These are phyloP conservation scores for Microsporum ferrugineum DNA, from an alignment of 2,329 filamentous ascomycete genomes.

Conservation along the genomic window DNA sequence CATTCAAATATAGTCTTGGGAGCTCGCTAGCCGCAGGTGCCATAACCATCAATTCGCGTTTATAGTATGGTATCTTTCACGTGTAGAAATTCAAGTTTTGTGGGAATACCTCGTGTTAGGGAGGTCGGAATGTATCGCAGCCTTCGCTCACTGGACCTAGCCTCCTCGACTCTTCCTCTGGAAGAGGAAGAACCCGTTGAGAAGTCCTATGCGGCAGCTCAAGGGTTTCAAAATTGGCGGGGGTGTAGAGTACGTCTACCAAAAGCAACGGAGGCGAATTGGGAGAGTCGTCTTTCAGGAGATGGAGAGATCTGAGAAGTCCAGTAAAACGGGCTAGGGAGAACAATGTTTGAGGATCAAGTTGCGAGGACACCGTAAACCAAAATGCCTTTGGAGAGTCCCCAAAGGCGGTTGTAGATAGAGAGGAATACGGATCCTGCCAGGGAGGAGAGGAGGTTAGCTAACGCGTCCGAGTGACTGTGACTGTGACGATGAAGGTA, in stretches of 20 bases:
- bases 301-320: slow-evolving; percentile 9
- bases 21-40: slow-evolving; percentile 56
- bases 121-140: slow-evolving; percentile 89
- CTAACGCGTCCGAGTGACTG: neutral
- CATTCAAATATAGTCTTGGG: slow-evolving; percentile 34
- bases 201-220: slow-evolving; percentile 99
- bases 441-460: neutral
- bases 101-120: slow-evolving; percentile 51
- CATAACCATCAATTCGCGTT: slow-evolving; percentile 47
- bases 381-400: slow-evolving; percentile 27
- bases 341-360: slow-evolving; percentile 6
- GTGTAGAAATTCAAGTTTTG: neutral
- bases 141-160: slow-evolving; percentile 84
- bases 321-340: slow-evolving; percentile 2
- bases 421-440: neutral
- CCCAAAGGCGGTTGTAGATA: slow-evolving; percentile 26
- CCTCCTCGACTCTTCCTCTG: slow-evolving; percentile 99
- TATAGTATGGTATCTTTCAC: neutral
- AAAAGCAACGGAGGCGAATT: slow-evolving; percentile 23
- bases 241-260: slow-evolving; percentile 23
- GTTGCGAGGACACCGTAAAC: slow-evolving; percentile 30
- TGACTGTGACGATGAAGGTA: neutral
- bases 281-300: slow-evolving; percentile 4
- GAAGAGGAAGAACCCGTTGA: slow-evolving; percentile 97
- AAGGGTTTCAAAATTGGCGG: slow-evolving; percentile 49